Base-by-base conservation (phyloP, 2,329 filamentous ascomycete species). In the Aspergillus sp. region DNA sequence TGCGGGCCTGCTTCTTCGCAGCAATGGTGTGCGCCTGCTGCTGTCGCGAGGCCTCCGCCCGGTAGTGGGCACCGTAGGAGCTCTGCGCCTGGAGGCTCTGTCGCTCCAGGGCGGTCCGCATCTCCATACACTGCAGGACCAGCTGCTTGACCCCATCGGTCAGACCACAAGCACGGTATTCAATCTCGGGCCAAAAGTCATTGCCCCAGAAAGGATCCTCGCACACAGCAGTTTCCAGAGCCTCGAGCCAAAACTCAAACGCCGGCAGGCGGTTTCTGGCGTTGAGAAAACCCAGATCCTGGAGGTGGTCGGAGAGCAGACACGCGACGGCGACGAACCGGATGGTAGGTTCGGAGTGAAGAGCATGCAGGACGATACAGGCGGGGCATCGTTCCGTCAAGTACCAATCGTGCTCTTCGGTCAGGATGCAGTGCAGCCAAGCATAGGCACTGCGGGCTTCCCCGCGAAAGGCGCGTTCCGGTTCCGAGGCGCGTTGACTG, bases 381-480 rank as follows among this genome's bases (percentile, higher is more conserved):
- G 66, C 66, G 29, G 78, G 77, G 58, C 79, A 82, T 27, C 77
- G 76, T 27, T 70, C 62, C 2, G 76, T 78, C 45, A 72, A 64
- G 53, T 76, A 79, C 77, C 77, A 82, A 48, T 80, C 74, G 46
- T 75, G 72, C 50, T 78, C 77, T 40, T 79, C 77, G 8, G 65
- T 67, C 19, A 82, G 59, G 46, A 81, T 79, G 60, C 76, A 81
- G 48, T 80, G 75, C 31, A 82, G 67, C 71, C 77, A 81, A 41
- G 79, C 64, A 54, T 78, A 82, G 1, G 78, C 77, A 46, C 72
- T 72, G 36, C 78, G 72, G 4, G 77, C 77, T 41, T 77, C 73
- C 5, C 76, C 75, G 2, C 72, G 69, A 58, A 79, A 82, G 3
- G 77, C 78, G 34, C 77, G 70, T 54, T 81, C 78, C 5, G 77